These are phyloP conservation scores for Malassezia brasiliensis DNA, from an alignment of 1,284 basidiomycete species.

Conservation along the genomic window DNA sequence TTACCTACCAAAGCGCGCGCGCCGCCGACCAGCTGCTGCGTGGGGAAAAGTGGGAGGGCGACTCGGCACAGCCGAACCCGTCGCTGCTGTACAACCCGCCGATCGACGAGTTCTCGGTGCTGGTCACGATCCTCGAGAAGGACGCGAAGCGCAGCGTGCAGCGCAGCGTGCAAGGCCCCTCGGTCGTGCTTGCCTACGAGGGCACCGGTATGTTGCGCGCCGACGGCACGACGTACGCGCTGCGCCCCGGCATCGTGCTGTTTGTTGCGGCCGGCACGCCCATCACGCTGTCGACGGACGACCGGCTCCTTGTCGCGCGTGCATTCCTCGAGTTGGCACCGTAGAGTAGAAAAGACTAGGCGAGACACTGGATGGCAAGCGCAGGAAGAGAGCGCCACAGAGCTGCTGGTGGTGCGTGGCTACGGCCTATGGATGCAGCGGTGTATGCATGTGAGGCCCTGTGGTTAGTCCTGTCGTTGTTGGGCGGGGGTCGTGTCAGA, in stretches of 20 bases:
- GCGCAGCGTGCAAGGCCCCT: conserved; percentile 66
- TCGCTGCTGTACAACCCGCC: conserved; percentile 75
- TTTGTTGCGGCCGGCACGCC: conserved; percentile 69
- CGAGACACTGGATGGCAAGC: no score
- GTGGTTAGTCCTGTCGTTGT: neutral
- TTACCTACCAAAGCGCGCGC: conserved; percentile 67
- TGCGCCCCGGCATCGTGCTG: conserved; percentile 62
- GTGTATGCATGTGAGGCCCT: neutral
- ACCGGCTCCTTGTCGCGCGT: conserved; percentile 58
- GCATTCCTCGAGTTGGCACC: conserved; percentile 57
- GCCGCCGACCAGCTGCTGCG: conserved; percentile 57
- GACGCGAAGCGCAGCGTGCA: neutral
- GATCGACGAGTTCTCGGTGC: conserved; percentile 83
- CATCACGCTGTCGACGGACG: conserved; percentile 53
- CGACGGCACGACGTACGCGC: conserved; percentile 7
- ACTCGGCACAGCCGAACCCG: conserved; percentile 2
- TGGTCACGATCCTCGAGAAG: conserved; percentile 51
- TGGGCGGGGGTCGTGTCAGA: conserved; percentile 8
- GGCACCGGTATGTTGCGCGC: conserved; percentile 55
- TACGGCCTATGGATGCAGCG: no score
- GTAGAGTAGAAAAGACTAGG: neutral
- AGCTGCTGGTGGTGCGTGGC: no score
- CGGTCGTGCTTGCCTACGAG: conserved; percentile 66
- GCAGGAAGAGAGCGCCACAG: no score
- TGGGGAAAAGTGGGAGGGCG: conserved; percentile 54